phyloP scores from a whole-genome alignment of 768 basidiomycete genomes.

The Tylopilus subfusipes region DNA sequence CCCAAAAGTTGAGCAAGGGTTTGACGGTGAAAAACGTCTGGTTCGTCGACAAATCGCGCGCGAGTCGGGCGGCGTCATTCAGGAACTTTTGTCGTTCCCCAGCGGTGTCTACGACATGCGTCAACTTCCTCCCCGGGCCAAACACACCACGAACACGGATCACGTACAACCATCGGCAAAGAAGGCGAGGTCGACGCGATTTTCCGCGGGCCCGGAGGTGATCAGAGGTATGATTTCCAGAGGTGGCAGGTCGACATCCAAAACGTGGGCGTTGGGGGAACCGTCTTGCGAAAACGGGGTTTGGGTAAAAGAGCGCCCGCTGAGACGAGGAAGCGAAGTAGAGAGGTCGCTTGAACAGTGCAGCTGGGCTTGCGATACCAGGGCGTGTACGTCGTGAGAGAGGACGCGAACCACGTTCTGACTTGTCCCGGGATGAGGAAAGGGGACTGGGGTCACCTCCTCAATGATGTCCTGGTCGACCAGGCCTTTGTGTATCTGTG shows the following conservation, averaged over 20 bases:
- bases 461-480: slow-evolving; percentile 6
- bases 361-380: slow-evolving; percentile 18
- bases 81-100: slow-evolving; percentile 63
- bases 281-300: slow-evolving; percentile 5
- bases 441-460: slow-evolving; percentile 10
- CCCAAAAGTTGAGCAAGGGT: slow-evolving; percentile 79
- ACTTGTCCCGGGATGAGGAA: slow-evolving; percentile 2
- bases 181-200: slow-evolving; percentile 73
- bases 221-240: slow-evolving; percentile 56
- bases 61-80: slow-evolving; percentile 61
- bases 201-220: slow-evolving; percentile 56
- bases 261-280: neutral
- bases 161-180: slow-evolving; percentile 75
- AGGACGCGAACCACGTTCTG: slow-evolving; percentile 16
- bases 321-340: neutral
- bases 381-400: slow-evolving; percentile 16
- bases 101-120: slow-evolving; percentile 42
- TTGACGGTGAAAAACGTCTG: slow-evolving; percentile 75
- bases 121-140: neutral
- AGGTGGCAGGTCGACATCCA: slow-evolving; percentile 34
- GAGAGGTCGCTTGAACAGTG: slow-evolving; percentile 26
- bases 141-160: neutral
- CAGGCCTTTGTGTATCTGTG: slow-evolving; percentile 23
- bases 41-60: slow-evolving; percentile 64
- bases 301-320: slow-evolving; percentile 5